Percentiles rank a stretch among this genome's conserved stretches.
Evolutionary conservation across 805 yeast species (phyloP).

Genomic region (Brettanomyces naardenensis): DNA sequence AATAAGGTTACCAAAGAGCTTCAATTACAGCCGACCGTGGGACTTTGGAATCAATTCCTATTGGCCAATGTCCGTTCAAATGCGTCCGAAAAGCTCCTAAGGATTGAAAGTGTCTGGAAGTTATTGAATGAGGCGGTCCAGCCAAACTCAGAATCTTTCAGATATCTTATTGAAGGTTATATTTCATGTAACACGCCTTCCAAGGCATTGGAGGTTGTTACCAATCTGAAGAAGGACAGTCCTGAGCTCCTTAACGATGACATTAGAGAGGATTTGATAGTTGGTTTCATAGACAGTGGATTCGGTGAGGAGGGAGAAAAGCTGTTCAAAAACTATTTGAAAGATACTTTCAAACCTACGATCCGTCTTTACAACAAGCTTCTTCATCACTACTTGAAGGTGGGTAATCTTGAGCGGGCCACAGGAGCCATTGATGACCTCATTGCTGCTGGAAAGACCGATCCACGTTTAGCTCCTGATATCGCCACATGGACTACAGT

Average conservation of each 20-base stretch:
- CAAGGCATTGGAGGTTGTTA: conserved; percentile 33
- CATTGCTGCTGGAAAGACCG: conserved; percentile 21
- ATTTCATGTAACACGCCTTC: conserved; percentile 32
- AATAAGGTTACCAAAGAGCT: conserved; percentile 18
- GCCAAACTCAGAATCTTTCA: conserved; percentile 42
- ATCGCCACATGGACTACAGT: conserved; percentile 55
- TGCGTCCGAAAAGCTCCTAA: conserved; percentile 21
- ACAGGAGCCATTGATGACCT: conserved; percentile 41
- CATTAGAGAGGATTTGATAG: conserved; percentile 36
- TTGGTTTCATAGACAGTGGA: conserved; percentile 34
- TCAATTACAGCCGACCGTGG: conserved; percentile 25
- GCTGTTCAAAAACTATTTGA: conserved; percentile 23
- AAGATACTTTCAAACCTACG: conserved; percentile 31
- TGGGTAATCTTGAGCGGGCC: conserved; percentile 35
- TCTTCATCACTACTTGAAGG: conserved; percentile 33
- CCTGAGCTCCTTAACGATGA: conserved; percentile 28
- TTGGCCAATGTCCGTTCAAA: conserved; percentile 22
- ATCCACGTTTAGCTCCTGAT: conserved; percentile 38
- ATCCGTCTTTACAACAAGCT: conserved; percentile 45
- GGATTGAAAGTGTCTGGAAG: conserved; percentile 31
- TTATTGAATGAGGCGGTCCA: conserved; percentile 21
- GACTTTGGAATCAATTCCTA: conserved; percentile 54
- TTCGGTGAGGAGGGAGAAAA: conserved; percentile 33
- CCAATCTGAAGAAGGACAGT: conserved; percentile 25
- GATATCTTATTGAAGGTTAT: conserved; percentile 40